phyloP scores from a whole-genome alignment of 805 yeast genomes.

The Yarrowia divulgata region DNA sequence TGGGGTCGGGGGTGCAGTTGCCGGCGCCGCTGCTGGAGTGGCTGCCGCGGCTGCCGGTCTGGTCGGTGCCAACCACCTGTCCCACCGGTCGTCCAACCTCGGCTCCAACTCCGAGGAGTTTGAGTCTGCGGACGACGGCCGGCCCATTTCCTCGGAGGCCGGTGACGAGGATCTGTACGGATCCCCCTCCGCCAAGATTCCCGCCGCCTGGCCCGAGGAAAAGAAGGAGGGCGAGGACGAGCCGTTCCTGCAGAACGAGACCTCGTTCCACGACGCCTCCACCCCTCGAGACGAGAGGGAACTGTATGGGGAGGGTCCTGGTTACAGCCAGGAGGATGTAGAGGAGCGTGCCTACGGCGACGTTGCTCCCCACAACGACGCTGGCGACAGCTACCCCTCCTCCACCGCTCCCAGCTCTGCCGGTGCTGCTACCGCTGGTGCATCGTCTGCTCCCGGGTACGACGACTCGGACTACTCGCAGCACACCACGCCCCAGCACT shows the following conservation, averaged over 20 bases:
- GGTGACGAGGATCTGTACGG: neutral
- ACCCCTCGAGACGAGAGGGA: slow-evolving; percentile 28
- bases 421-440: neutral
- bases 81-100: slow-evolving; percentile 28
- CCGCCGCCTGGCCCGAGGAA: slow-evolving; percentile 31
- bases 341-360: too few relatives aligned
- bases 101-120: slow-evolving; percentile 34
- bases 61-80: slow-evolving; percentile 10
- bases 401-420: slow-evolving; percentile 3
- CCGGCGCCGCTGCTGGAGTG: slow-evolving; percentile 40
- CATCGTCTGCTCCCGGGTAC: neutral
- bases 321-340: neutral
- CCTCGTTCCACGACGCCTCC: slow-evolving; percentile 5
- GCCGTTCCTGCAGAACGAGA: neutral
- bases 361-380: too few relatives aligned
- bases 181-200: slow-evolving; percentile 13
- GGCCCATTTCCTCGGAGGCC: slow-evolving; percentile 3
- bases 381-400: too few relatives aligned
- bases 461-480: slow-evolving; percentile 36
- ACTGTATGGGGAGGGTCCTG: too few relatives aligned
- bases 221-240: neutral
- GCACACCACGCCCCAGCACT: slow-evolving; percentile 27
- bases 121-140: slow-evolving; percentile 35
- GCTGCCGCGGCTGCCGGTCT: slow-evolving; percentile 38
- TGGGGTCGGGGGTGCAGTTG: slow-evolving; percentile 39